Percentiles rank a stretch among this genome's conserved stretches.
Evolutionary conservation across 2,329 filamentous ascomycete species (phyloP).

Genomic region (Aureobasidium sp.): DNA sequence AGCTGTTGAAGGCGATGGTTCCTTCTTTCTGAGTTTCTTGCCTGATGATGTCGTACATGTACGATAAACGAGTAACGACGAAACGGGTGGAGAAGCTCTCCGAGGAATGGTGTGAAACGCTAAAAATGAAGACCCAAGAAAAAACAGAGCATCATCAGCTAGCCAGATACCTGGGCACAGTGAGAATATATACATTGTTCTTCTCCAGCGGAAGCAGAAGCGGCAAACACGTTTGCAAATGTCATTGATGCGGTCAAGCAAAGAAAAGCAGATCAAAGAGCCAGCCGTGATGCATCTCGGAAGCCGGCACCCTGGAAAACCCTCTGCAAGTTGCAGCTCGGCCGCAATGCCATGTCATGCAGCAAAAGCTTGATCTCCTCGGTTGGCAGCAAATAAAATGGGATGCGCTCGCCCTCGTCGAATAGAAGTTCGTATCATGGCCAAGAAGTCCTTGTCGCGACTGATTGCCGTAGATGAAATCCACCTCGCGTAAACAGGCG

Average conservation of each 20-base stretch:
- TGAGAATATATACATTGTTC: neutral
- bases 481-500: slow-evolving; percentile 6
- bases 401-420: slow-evolving; percentile 7
- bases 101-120: slow-evolving; percentile 10
- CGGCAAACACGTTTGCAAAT: neutral
- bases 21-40: neutral
- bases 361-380: slow-evolving; percentile 13
- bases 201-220: neutral
- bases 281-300: slow-evolving; percentile 10
- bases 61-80: slow-evolving; percentile 6
- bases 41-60: slow-evolving; percentile 13
- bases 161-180: neutral
- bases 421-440: slow-evolving; percentile 2
- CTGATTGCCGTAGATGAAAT: neutral
- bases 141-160: neutral
- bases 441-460: neutral
- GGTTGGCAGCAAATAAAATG: slow-evolving; percentile 3
- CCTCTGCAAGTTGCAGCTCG: slow-evolving; percentile 5
- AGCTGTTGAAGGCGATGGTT: neutral
- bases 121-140: neutral
- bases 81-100: slow-evolving; percentile 1
- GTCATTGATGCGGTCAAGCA: slow-evolving; percentile 8
- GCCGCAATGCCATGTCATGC: slow-evolving; percentile 4
- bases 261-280: slow-evolving; percentile 3
- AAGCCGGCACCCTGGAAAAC: slow-evolving; percentile 7